phyloP scores from a whole-genome alignment of 345 rosid species.

The Hibiscus tridactylites region DNA sequence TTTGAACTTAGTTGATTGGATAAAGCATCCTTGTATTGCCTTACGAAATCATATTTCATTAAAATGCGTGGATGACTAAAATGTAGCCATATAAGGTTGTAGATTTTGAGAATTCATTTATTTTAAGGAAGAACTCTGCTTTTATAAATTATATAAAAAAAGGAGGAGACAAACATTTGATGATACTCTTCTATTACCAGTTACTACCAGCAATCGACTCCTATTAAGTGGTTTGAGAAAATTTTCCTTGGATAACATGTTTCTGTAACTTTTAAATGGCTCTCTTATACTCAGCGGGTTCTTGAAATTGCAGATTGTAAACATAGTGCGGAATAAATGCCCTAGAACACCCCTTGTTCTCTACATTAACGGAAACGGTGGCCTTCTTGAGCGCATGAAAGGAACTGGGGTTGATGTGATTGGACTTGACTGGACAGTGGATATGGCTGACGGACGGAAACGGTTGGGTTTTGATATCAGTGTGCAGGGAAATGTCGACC shows the following conservation, averaged over 20 bases:
- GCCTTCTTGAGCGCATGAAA: constrained; percentile 87
- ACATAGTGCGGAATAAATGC: constrained; percentile 50
- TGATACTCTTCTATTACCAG: neutral
- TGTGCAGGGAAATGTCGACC: constrained; percentile 90
- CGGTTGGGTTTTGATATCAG: constrained; percentile 56
- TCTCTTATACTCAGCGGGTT: neutral
- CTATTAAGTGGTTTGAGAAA: neutral
- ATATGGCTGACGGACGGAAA: constrained; percentile 85
- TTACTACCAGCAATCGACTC: neutral
- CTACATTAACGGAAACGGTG: constrained; percentile 91
- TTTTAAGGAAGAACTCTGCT: neutral
- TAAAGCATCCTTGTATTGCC: neutral
- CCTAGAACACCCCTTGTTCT: constrained; percentile 82
- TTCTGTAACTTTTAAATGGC: neutral
- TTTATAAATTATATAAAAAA: neutral
- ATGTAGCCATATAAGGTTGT: too few relatives aligned
- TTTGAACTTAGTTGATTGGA: neutral
- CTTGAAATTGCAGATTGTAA: constrained; percentile 48
- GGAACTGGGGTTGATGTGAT: constrained; percentile 85
- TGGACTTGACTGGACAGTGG: constrained; percentile 96
- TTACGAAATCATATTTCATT: neutral
- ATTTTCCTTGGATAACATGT: neutral
- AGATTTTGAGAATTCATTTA: neutral
- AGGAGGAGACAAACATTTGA: neutral
- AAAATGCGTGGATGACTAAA: neutral